Base-by-base conservation (phyloP, 495 filamentous ascomycete species). In the Penicillium simplicissimum region DNA sequence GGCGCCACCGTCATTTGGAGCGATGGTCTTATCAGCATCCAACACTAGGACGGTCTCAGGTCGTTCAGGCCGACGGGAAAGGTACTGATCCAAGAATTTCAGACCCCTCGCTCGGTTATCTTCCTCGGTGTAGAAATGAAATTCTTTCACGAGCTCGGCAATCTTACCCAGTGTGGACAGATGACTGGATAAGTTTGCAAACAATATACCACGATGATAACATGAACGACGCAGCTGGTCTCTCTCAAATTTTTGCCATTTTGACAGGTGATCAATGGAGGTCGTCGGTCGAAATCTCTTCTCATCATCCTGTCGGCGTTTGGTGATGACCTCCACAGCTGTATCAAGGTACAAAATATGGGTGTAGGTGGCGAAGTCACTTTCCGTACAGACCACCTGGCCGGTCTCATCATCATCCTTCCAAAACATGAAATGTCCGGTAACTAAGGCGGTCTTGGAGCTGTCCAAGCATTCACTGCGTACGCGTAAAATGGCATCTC, bases 261-360 rank as follows among this genome's bases (percentile, higher is more conserved):
- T 74, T 2, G 38, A 28, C 21, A 90, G 55, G 67, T 86, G 80
- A 0, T 47, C 51, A 1, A 69, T 8, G 15, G 36, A 38, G 8
- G 8, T 15, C 8, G 15, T 56, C 11, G 72, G 66, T 15, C 84
- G 82, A 52, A 10, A 54, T 57, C 76, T 57, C 15, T 33, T 69
- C 36, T 38, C 36, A 67, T 89, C 85, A 5, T 65, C 48, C 0
- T 35, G 35, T 14, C 76, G 74, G 56, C 77, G 80, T 43, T 71
- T 37, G 2, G 38, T 58, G 19, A 87, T 61, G 2, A 71, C n/a
- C 4, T 79, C 69, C 0, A 76, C 61, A 10, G 72, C 58, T 17
- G 76, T 58, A 52, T 87, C 71, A 52, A 90, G 65, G 65, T 89
- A 88, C 11, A 89, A 38, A 19, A 90, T 84, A 64, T 89, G 86